Conservation (phyloP, 176 grass and related monocot species). For the Juncus effusus region DNA sequence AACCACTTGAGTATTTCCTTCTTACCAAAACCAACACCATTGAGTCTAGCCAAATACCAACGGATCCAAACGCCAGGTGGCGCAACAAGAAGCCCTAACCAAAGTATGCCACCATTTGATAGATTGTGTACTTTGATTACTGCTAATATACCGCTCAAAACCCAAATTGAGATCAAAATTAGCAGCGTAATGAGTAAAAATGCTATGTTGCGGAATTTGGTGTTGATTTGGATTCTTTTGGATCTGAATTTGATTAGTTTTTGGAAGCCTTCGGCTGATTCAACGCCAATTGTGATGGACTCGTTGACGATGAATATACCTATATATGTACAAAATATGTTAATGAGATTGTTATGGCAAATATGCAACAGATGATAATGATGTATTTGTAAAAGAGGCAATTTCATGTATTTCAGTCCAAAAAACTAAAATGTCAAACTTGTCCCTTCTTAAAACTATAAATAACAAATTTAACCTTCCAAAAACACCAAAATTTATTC, state of each 20-base stretch:
- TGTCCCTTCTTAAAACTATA: no score
- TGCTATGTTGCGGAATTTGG: constrained; percentile 27
- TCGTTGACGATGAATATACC: constrained; percentile 74
- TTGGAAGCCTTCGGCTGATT: constrained; percentile 57
- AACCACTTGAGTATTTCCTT: constrained; percentile 62
- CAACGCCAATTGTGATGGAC: constrained; percentile 63
- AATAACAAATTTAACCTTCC: no score
- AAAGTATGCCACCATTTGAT: constrained; percentile 46
- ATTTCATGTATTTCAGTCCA: no score
- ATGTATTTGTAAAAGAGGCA: no score
- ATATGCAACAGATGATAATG: no score
- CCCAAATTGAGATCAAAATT: constrained; percentile 52
- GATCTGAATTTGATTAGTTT: constrained; percentile 37
- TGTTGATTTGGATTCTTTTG: constrained; percentile 48
- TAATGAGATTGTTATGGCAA: no score
- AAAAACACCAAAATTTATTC: no score
- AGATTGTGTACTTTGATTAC: constrained; percentile 44
- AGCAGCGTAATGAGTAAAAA: constrained; percentile 44
- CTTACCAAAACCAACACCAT: constrained; percentile 68
- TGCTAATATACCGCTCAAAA: constrained; percentile 56
- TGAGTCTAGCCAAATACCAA: constrained; percentile 83
- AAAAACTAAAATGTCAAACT: no score
- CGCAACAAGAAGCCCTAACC: constrained; percentile 68
- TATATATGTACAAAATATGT: constrained; percentile 19
- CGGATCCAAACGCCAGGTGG: constrained; percentile 84